Percentiles rank a stretch among this genome's conserved stretches.
Conservation (phyloP, 495 filamentous ascomycete genomes). For the Penicillium samsonianum region DNA sequence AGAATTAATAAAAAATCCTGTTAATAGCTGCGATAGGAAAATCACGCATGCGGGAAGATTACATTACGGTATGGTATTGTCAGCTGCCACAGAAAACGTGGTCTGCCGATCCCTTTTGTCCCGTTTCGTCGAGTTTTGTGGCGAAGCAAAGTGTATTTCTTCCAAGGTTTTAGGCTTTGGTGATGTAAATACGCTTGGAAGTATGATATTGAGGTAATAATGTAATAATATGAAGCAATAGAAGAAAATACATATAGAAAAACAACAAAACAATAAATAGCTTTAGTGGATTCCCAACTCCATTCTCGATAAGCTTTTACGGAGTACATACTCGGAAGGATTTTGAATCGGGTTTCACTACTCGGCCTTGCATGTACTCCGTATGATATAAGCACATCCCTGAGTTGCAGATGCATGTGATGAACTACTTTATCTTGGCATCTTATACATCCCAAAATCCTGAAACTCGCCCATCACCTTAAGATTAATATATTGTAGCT, state of each 20-base stretch:
- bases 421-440: not conserved
- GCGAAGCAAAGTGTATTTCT: conserved; percentile 6
- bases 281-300: not conserved
- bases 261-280: not conserved
- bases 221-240: no score
- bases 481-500: not conserved
- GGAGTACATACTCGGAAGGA: not conserved
- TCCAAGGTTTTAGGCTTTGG: not conserved
- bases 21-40: not conserved
- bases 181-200: not conserved
- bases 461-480: not conserved
- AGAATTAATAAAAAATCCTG: not conserved
- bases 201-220: not conserved
- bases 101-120: conserved; percentile 5
- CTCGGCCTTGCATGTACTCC: not conserved
- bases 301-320: not conserved
- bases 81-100: conserved; percentile 13
- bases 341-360: not conserved
- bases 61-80: conserved; percentile 13
- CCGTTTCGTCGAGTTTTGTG: conserved; percentile 3
- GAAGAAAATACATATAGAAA: no score
- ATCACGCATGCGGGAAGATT: conserved; percentile 10
- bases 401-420: not conserved
- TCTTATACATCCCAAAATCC: not conserved
- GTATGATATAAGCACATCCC: not conserved